Evolutionary conservation across 1,284 basidiomycete species (phyloP).

Genomic region (Apiotrichum sp.): DNA sequence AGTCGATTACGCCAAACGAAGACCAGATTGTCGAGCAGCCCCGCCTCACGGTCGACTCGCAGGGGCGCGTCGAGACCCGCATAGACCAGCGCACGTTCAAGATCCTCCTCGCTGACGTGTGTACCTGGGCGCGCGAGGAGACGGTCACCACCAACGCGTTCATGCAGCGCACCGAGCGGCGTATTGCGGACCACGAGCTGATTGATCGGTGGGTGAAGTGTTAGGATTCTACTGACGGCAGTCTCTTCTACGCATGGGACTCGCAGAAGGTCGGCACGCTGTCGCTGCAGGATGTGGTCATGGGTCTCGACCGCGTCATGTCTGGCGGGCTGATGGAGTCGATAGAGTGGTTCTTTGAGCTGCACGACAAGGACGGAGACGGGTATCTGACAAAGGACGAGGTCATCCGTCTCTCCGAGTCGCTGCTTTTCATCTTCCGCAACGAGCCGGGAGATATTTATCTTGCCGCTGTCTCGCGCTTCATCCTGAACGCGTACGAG

Average conservation of each 20-base stretch:
- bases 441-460: conserved; percentile 96
- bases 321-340: conserved; percentile 96
- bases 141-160: conserved; percentile 88
- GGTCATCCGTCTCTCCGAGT: conserved; percentile 83
- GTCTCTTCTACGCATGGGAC: conserved; percentile 87
- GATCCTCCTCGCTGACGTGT: conserved; percentile 84
- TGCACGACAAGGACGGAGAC: conserved; percentile 95
- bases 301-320: conserved; percentile 84
- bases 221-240: not conserved
- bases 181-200: conserved; percentile 50
- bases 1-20: conserved; percentile 14
- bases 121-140: conserved; percentile 94
- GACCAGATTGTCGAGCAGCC: conserved; percentile 36
- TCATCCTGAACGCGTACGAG: conserved; percentile 95
- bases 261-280: conserved; percentile 68
- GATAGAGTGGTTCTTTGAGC: conserved; percentile 96
- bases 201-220: conserved; percentile 46
- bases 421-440: conserved; percentile 93
- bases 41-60: conserved; percentile 41
- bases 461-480: conserved; percentile 86
- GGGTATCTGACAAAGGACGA: conserved; percentile 93
- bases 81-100: conserved; percentile 82
- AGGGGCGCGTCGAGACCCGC: conserved; percentile 78
- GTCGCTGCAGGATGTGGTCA: conserved; percentile 84
- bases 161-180: conserved; percentile 57